Conservation (phyloP, 352 stramenopile genomes). For the Globisporangium spinosum region DNA sequence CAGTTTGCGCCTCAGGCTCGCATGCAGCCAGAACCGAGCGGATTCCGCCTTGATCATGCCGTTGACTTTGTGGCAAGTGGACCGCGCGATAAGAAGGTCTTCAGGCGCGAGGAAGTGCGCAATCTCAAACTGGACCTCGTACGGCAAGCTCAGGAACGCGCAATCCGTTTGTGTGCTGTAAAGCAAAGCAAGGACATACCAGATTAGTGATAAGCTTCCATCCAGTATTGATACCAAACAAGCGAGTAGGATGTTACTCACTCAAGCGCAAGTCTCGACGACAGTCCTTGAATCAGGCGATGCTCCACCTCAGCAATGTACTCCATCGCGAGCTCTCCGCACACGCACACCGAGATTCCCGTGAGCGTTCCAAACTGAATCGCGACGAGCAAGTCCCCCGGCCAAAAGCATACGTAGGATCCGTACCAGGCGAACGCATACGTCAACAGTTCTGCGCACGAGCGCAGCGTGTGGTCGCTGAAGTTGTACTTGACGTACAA, state of each 20-base stretch:
- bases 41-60: slow-evolving; percentile 81
- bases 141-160: slow-evolving; percentile 64
- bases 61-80: slow-evolving; percentile 80
- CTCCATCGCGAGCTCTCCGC: slow-evolving; percentile 59
- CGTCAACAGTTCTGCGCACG: slow-evolving; percentile 53
- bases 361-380: slow-evolving; percentile 74
- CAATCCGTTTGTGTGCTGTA: slow-evolving; percentile 59
- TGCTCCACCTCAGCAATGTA: slow-evolving; percentile 63
- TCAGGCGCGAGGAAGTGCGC: slow-evolving; percentile 70
- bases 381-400: slow-evolving; percentile 59
- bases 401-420: slow-evolving; percentile 72
- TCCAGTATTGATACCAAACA: not conserved
- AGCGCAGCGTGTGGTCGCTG: slow-evolving; percentile 44
- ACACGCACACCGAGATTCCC: slow-evolving; percentile 68
- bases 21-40: slow-evolving; percentile 79
- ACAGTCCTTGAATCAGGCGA: slow-evolving; percentile 48
- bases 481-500: slow-evolving; percentile 63
- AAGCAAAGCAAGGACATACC: slow-evolving; percentile 7
- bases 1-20: slow-evolving; percentile 68
- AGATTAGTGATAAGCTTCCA: not conserved
- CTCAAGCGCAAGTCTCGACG: slow-evolving; percentile 39
- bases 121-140: slow-evolving; percentile 80
- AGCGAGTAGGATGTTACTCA: slow-evolving; percentile 22
- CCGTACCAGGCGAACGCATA: slow-evolving; percentile 54
- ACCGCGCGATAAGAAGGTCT: slow-evolving; percentile 68